Conservation (phyloP, 169 alveolate genomes). For the Plasmodium gaboni region DNA sequence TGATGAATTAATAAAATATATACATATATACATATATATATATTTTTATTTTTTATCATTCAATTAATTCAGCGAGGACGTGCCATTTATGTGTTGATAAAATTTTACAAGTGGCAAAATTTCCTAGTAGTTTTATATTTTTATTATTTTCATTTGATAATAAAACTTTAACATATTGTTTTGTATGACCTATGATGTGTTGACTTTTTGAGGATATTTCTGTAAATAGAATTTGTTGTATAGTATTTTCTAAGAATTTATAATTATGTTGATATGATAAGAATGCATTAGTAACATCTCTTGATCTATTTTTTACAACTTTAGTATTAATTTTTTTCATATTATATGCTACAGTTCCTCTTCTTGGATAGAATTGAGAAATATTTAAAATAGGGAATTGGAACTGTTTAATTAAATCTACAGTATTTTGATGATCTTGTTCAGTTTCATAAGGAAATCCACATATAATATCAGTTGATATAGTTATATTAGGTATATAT, state of each 20-base stretch:
- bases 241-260: slow-evolving; percentile 82
- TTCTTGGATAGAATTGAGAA: slow-evolving; percentile 97
- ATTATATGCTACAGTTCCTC: slow-evolving; percentile 81
- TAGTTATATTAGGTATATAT: slow-evolving; percentile 92
- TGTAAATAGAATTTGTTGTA: slow-evolving; percentile 90
- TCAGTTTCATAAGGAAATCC: slow-evolving; percentile 99
- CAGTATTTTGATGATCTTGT: slow-evolving; percentile 93
- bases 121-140: slow-evolving; percentile 31
- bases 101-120: slow-evolving; percentile 44
- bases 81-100: slow-evolving; percentile 70
- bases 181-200: slow-evolving; percentile 95
- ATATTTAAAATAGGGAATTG: slow-evolving; percentile 97
- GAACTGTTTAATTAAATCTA: slow-evolving; percentile 90
- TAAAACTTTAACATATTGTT: slow-evolving; percentile 93
- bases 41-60: not conserved
- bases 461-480: slow-evolving; percentile 98
- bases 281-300: slow-evolving; percentile 92
- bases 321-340: slow-evolving; percentile 90
- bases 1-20: too few relatives aligned
- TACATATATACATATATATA: not conserved
- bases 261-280: slow-evolving; percentile 91
- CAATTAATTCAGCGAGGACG: slow-evolving; percentile 37
- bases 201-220: slow-evolving; percentile 89
- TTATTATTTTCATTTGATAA: slow-evolving; percentile 40
- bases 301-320: slow-evolving; percentile 92